Percentiles rank a stretch among this genome's conserved stretches.
These are phyloP conservation scores for Ustilago loliicola DNA, from an alignment of 1,284 basidiomycete species.

Conservation along the genomic window DNA sequence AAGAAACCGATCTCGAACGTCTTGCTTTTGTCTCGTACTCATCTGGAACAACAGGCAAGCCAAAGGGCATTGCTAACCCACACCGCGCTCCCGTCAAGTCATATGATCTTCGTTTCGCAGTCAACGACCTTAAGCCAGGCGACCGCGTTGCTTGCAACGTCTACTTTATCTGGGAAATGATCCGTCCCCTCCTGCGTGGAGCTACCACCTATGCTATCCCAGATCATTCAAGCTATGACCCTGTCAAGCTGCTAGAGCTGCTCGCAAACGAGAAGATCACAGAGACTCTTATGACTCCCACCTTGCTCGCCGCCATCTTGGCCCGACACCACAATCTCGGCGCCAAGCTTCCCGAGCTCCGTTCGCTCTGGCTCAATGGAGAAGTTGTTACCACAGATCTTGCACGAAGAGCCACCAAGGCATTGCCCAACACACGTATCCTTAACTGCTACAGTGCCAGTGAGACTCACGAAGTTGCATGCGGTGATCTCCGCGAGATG, in stretches of 20 bases:
- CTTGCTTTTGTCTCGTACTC: constrained; percentile 70
- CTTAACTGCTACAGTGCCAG: constrained; percentile 70
- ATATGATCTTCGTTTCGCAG: constrained; percentile 64
- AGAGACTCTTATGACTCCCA: constrained; percentile 70
- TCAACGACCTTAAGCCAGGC: constrained; percentile 59
- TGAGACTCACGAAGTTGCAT: constrained; percentile 69
- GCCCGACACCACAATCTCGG: constrained; percentile 57
- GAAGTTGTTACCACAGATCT: constrained; percentile 69
- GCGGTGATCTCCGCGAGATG: constrained; percentile 62
- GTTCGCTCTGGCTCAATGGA: constrained; percentile 69
- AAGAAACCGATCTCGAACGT: constrained; percentile 61
- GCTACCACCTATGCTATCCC: constrained; percentile 68
- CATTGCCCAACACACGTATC: constrained; percentile 62
- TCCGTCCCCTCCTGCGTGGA: constrained; percentile 66
- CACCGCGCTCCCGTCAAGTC: constrained; percentile 66
- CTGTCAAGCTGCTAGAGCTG: constrained; percentile 61
- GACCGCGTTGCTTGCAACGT: constrained; percentile 70
- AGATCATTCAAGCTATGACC: constrained; percentile 67
- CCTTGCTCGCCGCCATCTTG: constrained; percentile 66
- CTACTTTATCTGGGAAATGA: constrained; percentile 70
- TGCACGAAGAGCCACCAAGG: constrained; percentile 59
- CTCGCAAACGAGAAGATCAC: constrained; percentile 62
- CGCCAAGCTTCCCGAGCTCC: constrained; percentile 58
- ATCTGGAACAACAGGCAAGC: constrained; percentile 68
- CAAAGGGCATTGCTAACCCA: constrained; percentile 69